Percentiles rank a stretch among this genome's conserved stretches.
Conservation (phyloP, 2,329 filamentous ascomycete species). For the Chaetomiaceae sp. region DNA sequence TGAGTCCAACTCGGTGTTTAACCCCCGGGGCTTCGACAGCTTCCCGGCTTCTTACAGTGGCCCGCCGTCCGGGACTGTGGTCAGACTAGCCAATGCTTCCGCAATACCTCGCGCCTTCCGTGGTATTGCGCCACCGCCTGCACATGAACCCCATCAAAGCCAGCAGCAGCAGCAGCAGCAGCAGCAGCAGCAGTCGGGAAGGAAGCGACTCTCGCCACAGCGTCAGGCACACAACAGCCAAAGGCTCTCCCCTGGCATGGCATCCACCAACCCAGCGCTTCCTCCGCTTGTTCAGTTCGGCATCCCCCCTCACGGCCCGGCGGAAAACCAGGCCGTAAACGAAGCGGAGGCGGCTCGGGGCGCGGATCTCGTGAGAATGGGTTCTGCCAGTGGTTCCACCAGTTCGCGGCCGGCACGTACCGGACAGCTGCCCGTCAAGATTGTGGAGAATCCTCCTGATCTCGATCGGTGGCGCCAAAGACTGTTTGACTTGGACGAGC, state of each 20-base stretch:
- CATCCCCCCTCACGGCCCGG: background rate
- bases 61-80: background rate
- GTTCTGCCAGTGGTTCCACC: background rate
- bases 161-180: too few species aligned
- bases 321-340: background rate
- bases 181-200: background rate
- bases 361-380: background rate
- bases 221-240: background rate
- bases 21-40: background rate
- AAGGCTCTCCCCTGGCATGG: background rate
- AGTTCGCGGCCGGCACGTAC: background rate
- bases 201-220: background rate
- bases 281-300: background rate
- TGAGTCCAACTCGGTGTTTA: background rate
- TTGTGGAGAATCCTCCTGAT: conserved; percentile 63
- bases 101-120: background rate
- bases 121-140: background rate
- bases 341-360: background rate
- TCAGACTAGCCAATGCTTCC: background rate
- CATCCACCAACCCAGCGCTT: background rate
- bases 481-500: conserved; percentile 71
- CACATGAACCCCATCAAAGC: background rate
- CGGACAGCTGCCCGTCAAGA: conserved; percentile 43
- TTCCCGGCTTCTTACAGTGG: background rate
- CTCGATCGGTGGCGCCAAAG: conserved; percentile 65